Conservation (phyloP, 140 eudicot genomes). For the Ambrosia hybrid region DNA sequence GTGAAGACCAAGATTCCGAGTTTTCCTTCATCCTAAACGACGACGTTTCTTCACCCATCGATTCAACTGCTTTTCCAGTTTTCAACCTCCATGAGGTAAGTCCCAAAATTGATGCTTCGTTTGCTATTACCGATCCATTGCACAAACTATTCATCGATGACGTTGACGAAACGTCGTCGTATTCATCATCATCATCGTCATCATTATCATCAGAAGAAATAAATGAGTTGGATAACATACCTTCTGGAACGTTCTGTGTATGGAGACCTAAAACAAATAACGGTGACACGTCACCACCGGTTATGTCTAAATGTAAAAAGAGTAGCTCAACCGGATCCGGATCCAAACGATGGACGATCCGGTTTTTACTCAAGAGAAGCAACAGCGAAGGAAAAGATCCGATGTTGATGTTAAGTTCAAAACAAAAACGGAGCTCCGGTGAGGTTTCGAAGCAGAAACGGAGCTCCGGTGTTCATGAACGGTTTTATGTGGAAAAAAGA, state of each 20-base stretch:
- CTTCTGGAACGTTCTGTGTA: slow-evolving; percentile 12
- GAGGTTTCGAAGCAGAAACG: slow-evolving; percentile 1
- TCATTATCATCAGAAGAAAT: background rate
- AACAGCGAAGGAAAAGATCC: slow-evolving; percentile 69
- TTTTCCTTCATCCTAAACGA: too few species aligned
- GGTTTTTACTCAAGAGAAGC: slow-evolving; percentile 54
- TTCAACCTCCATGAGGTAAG: background rate
- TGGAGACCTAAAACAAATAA: background rate
- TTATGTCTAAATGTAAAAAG: slow-evolving; percentile 40
- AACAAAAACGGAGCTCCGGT: background rate
- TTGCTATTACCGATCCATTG: slow-evolving; percentile 8
- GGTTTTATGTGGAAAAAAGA: slow-evolving; percentile 34
- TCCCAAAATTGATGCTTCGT: background rate
- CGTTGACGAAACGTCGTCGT: background rate
- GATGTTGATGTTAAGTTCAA: slow-evolving; percentile 35
- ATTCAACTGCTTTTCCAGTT: slow-evolving; percentile 23
- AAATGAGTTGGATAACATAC: slow-evolving; percentile 9
- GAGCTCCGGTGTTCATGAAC: slow-evolving; percentile 31
- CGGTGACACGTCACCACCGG: background rate
- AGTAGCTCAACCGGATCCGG: slow-evolving; percentile 53
- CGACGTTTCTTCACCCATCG: background rate
- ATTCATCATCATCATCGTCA: background rate
- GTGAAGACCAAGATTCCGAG: background rate
- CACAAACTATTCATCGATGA: background rate
- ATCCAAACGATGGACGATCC: slow-evolving; percentile 27